These are phyloP conservation scores for Leccinum fibrillosum DNA, from an alignment of 768 basidiomycete species.

Conservation along the genomic window DNA sequence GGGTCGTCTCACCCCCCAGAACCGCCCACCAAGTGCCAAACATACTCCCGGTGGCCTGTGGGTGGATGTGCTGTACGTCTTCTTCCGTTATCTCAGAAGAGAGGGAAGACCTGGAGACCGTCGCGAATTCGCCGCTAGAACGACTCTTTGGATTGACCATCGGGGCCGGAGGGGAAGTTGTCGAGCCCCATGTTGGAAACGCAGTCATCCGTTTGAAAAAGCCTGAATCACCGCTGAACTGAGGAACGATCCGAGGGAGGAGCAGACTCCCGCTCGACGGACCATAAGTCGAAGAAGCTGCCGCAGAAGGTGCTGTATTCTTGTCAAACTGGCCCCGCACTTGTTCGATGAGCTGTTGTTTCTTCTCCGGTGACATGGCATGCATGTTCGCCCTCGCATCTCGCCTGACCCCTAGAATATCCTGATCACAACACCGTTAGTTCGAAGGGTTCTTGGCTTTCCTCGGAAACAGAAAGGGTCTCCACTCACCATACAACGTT, in stretches of 20 bases:
- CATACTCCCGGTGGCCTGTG: constrained; percentile 71
- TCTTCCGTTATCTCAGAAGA: constrained; percentile 30
- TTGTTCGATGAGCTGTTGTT: constrained; percentile 63
- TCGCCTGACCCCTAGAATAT: constrained; percentile 72
- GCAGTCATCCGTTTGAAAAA: constrained; percentile 68
- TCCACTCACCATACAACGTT: constrained; percentile 63
- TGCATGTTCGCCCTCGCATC: constrained; percentile 62
- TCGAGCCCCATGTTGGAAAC: constrained; percentile 52
- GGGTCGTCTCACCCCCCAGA: constrained; percentile 49
- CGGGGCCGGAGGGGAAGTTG: constrained; percentile 34
- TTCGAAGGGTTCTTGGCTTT: constrained; percentile 3
- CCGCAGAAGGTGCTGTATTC: constrained; percentile 26
- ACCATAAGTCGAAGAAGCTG: constrained; percentile 51
- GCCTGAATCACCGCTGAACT: constrained; percentile 69
- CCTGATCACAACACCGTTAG: constrained; percentile 39
- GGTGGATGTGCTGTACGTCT: constrained; percentile 40
- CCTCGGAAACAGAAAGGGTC: background rate
- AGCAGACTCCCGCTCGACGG: constrained; percentile 53
- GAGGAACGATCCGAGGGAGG: constrained; percentile 68
- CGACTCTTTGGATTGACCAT: constrained; percentile 28
- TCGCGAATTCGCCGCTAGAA: constrained; percentile 38
- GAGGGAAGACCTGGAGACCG: constrained; percentile 20
- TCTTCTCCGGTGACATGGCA: constrained; percentile 56
- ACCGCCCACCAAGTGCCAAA: constrained; percentile 77
- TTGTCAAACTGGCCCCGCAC: constrained; percentile 38